Percentiles rank a stretch among this genome's conserved stretches.
Evolutionary conservation across 257 asterid species (phyloP).

Genomic region (Przewalskia tangutica): DNA sequence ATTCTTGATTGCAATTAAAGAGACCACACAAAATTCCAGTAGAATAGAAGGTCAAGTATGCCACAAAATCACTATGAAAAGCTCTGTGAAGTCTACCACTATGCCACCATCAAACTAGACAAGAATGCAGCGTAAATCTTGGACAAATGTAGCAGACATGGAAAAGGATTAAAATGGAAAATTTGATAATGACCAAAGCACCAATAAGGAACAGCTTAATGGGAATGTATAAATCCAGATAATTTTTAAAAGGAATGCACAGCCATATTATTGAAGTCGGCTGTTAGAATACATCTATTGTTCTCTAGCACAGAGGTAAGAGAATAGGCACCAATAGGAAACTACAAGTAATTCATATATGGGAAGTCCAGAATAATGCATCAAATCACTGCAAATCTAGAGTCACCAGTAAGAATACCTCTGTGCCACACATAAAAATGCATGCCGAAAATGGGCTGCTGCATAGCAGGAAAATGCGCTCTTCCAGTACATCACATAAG

Average conservation of each 20-base stretch:
- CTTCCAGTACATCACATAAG: slow-evolving; percentile 82
- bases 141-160: not conserved
- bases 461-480: slow-evolving; percentile 50
- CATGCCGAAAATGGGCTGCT: slow-evolving; percentile 77
- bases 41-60: not conserved
- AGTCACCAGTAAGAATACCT: slow-evolving; percentile 37
- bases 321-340: not conserved
- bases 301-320: not conserved
- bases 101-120: not conserved
- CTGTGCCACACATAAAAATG: slow-evolving; percentile 68
- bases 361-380: not conserved
- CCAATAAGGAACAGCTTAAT: not conserved
- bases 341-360: not conserved
- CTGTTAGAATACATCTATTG: not conserved
- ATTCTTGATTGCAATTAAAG: not conserved
- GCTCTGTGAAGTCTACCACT: not conserved
- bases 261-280: not conserved
- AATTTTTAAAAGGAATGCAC: not conserved
- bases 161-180: not conserved
- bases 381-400: not conserved
- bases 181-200: not conserved
- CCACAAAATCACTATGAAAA: not conserved
- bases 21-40: not conserved
- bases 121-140: not conserved
- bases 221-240: not conserved